Evolutionary conservation across 2,329 filamentous ascomycete species (phyloP).

Genomic region (Alternaria arborescens): DNA sequence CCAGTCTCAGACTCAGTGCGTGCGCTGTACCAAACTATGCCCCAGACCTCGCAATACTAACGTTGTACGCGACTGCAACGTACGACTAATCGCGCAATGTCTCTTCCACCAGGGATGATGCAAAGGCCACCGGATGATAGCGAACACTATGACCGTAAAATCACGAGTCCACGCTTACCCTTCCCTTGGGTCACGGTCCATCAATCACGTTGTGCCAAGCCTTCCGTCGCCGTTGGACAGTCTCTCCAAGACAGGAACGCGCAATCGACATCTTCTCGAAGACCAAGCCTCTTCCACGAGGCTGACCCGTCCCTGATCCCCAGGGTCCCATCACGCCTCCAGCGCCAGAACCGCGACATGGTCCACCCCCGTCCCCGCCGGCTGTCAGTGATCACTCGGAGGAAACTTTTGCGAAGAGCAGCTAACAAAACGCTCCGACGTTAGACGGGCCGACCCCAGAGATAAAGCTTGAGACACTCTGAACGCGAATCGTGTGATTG

Average conservation of each 20-base stretch:
- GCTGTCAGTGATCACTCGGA: slow-evolving; percentile 18
- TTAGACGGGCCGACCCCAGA: slow-evolving; percentile 21
- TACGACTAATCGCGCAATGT: slow-evolving; percentile 18
- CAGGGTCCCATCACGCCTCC: slow-evolving; percentile 14
- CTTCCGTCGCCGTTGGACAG: neutral
- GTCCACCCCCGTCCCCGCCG: slow-evolving; percentile 8
- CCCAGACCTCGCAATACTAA: slow-evolving; percentile 8
- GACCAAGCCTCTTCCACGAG: slow-evolving; percentile 12
- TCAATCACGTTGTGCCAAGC: slow-evolving; percentile 3
- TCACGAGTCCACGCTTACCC: neutral
- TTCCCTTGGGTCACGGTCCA: slow-evolving; percentile 4
- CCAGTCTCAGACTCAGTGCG: slow-evolving; percentile 16
- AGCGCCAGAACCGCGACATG: slow-evolving; percentile 12
- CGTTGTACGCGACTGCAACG: slow-evolving; percentile 5
- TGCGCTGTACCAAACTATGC: slow-evolving; percentile 13
- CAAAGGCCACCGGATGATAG: slow-evolving; percentile 7
- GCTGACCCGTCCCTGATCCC: slow-evolving; percentile 11
- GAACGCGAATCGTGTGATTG: slow-evolving; percentile 15
- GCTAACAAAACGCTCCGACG: slow-evolving; percentile 19
- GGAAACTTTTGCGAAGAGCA: slow-evolving; percentile 19
- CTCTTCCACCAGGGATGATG: neutral
- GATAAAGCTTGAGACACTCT: slow-evolving; percentile 16
- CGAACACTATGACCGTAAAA: slow-evolving; percentile 1
- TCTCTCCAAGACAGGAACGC: slow-evolving; percentile 6
- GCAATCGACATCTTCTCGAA: slow-evolving; percentile 11